Base-by-base conservation (phyloP, 2,329 filamentous ascomycete genomes). In the Leptoxyphium fumago region DNA sequence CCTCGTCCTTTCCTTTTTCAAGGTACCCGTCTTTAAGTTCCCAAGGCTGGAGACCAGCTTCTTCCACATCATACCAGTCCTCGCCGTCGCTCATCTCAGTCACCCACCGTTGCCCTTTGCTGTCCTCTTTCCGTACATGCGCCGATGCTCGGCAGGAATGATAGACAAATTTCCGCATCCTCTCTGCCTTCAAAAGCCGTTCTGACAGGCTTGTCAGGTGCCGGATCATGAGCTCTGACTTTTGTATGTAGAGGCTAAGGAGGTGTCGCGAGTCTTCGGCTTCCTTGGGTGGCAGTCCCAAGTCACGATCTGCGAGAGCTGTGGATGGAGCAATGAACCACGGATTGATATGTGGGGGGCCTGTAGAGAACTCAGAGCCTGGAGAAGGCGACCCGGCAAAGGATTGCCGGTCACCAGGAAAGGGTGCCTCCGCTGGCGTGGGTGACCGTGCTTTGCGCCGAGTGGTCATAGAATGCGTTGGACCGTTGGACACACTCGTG, bases 31-130 rank as follows among this genome's bases (percentile, higher is more conserved):
- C 73, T 21, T 51, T 51, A 42, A 60, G 34, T 29, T 57, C 55
- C 49, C 51, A 44, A 2, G 44, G 38, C 40, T 47, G 45, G 41
- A 91, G 61, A 0, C 75, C 76, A 83, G 84, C 89, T 64, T 85
- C 82, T 43, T 85, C 80, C 56, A 75, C 76, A 61, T 93, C 85
- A 57, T 87, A 88, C 82, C 84, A 93, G 59, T 93, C 85, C 66
- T 93, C 85, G 10, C 84, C 84, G 58, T 93, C 85, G 42, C 82
- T 87, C 79, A 91, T 79, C 60, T 88, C 83, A 26, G 57, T 60
- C 29, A 53, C 50, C 48, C 51, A 46, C 17, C 52, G 55, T 15
- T 13, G 13, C 6, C 55, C 56, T 47, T 54, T 55, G 8, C 52
- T 53, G 41, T 57, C 56, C 14, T 40, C 38, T 3, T 43, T 42